These are phyloP conservation scores for Catenaria anguillulae DNA, from an alignment of 371 early-diverging fungal genomes.

Conservation along the genomic window DNA sequence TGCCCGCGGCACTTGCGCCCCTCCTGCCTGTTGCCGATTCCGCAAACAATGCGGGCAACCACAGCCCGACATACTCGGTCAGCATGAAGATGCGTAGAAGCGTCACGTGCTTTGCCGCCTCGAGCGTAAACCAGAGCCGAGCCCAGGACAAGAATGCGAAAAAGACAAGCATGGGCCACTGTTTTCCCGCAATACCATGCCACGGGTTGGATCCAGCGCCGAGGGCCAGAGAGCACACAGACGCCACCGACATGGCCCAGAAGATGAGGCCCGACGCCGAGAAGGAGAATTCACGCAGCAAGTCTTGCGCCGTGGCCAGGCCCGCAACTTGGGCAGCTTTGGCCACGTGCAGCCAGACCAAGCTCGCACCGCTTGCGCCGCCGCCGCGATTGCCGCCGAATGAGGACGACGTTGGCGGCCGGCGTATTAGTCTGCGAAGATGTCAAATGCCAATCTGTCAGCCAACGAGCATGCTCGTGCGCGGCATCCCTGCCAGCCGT, in stretches of 20 bases:
- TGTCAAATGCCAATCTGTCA: too few relatives aligned
- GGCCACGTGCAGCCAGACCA: neutral
- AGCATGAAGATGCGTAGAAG: constrained; percentile 18
- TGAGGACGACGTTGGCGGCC: too few relatives aligned
- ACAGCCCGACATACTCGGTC: constrained; percentile 21
- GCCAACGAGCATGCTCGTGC: too few relatives aligned
- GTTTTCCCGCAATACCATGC: too few relatives aligned
- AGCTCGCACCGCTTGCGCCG: too few relatives aligned
- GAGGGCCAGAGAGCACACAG: too few relatives aligned
- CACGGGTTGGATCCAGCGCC: too few relatives aligned
- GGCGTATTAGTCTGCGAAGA: too few relatives aligned
- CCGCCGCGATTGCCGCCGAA: too few relatives aligned
- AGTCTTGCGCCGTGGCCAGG: neutral
- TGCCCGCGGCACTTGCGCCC: neutral
- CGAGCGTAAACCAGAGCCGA: neutral
- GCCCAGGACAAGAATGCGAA: neutral
- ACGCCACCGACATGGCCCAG: neutral
- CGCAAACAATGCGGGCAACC: constrained; percentile 19
- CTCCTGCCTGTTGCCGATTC: neutral
- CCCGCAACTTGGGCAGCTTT: neutral
- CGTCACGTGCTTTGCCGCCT: neutral
- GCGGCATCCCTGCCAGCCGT: too few relatives aligned
- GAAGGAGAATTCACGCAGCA: neutral
- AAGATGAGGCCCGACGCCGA: neutral
- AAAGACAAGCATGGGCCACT: neutral